phyloP scores from a whole-genome alignment of 306 rosid genomes.

The Fragaria vesca region DNA sequence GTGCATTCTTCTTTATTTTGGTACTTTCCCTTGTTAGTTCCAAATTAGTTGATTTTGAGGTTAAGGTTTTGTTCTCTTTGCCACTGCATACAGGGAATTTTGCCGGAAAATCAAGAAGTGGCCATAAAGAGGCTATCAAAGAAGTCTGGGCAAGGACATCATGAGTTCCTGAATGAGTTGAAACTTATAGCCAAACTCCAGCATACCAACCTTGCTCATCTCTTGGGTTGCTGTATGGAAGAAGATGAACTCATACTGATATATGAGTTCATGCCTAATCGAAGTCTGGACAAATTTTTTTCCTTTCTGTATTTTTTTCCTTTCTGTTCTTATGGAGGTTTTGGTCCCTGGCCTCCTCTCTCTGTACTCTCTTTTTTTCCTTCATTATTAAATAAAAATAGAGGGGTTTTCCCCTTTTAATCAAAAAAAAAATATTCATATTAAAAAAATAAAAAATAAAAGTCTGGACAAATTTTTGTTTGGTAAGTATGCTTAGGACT shows the following conservation, averaged over 20 bases:
- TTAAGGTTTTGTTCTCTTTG: not conserved
- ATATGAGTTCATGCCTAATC: constrained; percentile 51
- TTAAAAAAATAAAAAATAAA: not conserved
- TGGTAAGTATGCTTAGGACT: constrained; percentile 12
- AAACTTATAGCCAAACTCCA: constrained; percentile 48
- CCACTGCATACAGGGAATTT: not conserved
- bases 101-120: constrained; percentile 3
- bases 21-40: not conserved
- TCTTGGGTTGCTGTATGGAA: constrained; percentile 40
- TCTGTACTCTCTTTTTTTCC: too few species aligned
- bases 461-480: constrained; percentile 50
- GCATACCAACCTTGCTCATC: constrained; percentile 50
- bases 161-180: constrained; percentile 49
- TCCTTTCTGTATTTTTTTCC: too few species aligned
- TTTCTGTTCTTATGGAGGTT: too few species aligned
- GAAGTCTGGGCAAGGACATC: constrained; percentile 43
- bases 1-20: not conserved
- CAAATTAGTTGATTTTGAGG: not conserved
- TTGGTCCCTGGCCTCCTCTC: too few species aligned
- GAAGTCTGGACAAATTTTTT: constrained; percentile 45
- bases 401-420: too few species aligned
- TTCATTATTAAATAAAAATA: too few species aligned
- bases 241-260: constrained; percentile 46
- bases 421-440: too few species aligned
- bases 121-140: constrained; percentile 54